Percentiles rank a stretch among this genome's conserved stretches.
phyloP scores from a whole-genome alignment of 768 basidiomycete genomes.

The Lactarius tabidus region DNA sequence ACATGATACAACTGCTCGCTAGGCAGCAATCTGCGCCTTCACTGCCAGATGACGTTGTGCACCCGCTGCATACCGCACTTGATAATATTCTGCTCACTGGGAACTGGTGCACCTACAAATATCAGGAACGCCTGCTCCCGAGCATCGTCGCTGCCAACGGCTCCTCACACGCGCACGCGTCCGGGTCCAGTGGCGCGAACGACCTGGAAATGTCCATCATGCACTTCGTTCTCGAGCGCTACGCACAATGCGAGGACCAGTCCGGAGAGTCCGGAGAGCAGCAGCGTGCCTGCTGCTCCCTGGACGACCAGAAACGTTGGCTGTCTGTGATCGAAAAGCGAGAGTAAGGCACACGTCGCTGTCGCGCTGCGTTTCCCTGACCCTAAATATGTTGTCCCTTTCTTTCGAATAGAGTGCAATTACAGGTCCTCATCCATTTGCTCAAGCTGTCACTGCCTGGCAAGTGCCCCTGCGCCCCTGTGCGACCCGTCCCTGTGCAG shows the following conservation, averaged over 20 bases:
- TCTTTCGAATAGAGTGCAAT: conserved; percentile 53
- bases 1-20: conserved; percentile 54
- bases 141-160: conserved; percentile 10
- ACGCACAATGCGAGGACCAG: conserved; percentile 21
- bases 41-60: conserved; percentile 31
- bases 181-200: neutral
- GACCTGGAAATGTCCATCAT: conserved; percentile 33
- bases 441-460: conserved; percentile 62
- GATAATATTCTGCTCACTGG: conserved; percentile 66
- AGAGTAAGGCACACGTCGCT: conserved; percentile 40
- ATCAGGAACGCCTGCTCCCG: conserved; percentile 47
- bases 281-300: conserved; percentile 23
- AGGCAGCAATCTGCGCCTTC: conserved; percentile 31
- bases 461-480: conserved; percentile 30
- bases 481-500: conserved; percentile 22
- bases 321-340: conserved; percentile 23
- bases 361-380: too few relatives aligned
- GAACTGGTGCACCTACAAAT: conserved; percentile 70
- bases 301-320: conserved; percentile 37
- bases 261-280: conserved; percentile 8
- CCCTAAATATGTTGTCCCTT: neutral
- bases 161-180: neutral
- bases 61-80: conserved; percentile 56
- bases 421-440: conserved; percentile 70
- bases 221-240: conserved; percentile 18